A percentile compares a stretch with the other conserved stretches of the same genome.
These are phyloP conservation scores for Xylaria digitata DNA, from an alignment of 2,329 filamentous ascomycete genomes.

Conservation along the genomic window DNA sequence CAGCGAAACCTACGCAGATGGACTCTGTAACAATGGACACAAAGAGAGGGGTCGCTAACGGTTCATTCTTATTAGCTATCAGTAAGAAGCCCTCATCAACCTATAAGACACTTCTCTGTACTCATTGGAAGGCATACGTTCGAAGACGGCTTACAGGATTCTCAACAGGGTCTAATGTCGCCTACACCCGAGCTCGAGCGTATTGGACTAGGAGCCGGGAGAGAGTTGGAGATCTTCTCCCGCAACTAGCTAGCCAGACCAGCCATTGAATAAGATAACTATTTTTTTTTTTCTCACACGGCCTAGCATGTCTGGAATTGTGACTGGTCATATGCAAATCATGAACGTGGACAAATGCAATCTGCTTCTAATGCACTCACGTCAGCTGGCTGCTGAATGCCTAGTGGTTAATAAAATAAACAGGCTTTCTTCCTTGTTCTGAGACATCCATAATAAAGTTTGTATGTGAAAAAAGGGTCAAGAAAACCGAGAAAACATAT, in stretches of 20 bases:
- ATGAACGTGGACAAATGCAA: background rate
- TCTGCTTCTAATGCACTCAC: background rate
- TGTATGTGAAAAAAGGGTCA: background rate
- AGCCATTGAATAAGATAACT: background rate
- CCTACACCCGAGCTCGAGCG: background rate
- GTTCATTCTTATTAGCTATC: background rate
- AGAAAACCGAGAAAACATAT: background rate
- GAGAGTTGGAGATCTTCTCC: background rate
- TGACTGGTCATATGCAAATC: constrained; percentile 1
- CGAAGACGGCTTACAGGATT: background rate
- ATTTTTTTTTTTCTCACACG: background rate
- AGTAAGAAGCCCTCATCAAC: background rate
- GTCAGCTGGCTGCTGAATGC: background rate
- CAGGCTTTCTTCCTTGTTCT: background rate
- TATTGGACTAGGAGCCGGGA: background rate
- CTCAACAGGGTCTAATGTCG: background rate
- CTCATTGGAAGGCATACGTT: background rate
- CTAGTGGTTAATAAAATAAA: background rate
- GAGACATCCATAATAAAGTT: background rate
- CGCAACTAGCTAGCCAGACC: constrained; percentile 7
- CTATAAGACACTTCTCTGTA: background rate
- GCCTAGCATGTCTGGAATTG: background rate
- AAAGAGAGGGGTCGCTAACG: constrained; percentile 12
- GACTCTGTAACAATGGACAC: constrained; percentile 15
- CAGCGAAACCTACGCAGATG: constrained; percentile 9